A percentile compares a stretch with the other conserved stretches of the same genome.
phyloP scores from a whole-genome alignment of 2,329 filamentous ascomycete species.

The Gyromitra esculenta region DNA sequence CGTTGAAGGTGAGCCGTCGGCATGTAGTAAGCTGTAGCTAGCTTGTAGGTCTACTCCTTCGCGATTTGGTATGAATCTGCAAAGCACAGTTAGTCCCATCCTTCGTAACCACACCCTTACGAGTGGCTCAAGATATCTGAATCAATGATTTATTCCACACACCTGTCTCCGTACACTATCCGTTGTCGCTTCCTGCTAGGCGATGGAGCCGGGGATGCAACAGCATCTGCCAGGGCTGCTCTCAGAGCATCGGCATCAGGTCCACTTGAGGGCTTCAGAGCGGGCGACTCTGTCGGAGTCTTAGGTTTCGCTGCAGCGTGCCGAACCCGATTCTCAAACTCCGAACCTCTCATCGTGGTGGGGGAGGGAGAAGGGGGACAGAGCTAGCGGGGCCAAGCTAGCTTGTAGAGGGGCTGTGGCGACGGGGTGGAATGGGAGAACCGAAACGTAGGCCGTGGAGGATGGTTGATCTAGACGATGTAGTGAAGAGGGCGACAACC shows the following conservation, averaged over 20 bases:
- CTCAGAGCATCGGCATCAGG: conserved; percentile 54
- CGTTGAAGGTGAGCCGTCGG: conserved; percentile 91
- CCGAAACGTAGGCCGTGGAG: conserved; percentile 13
- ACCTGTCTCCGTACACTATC: conserved; percentile 60
- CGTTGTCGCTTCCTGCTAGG: conserved; percentile 56
- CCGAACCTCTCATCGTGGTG: conserved; percentile 51
- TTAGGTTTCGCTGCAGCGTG: conserved; percentile 53
- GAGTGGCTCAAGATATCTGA: conserved; percentile 5
- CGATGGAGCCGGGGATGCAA: conserved; percentile 54
- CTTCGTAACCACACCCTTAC: conserved; percentile 6
- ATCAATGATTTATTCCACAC: conserved; percentile 53
- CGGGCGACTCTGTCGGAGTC: conserved; percentile 52
- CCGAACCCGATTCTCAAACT: conserved; percentile 55
- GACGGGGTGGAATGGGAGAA: conserved; percentile 34
- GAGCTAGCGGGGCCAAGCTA: conserved; percentile 52
- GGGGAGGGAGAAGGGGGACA: conserved; percentile 27
- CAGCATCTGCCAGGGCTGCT: conserved; percentile 54
- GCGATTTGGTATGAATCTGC: conserved; percentile 92
- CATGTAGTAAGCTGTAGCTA: conserved; percentile 89
- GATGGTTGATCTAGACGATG: conserved; percentile 19
- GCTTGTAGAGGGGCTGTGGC: conserved; percentile 46
- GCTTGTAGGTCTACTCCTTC: conserved; percentile 92
- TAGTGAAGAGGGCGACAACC: conserved; percentile 8
- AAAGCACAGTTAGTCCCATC: conserved; percentile 34
- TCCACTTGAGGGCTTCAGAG: conserved; percentile 46